Evolutionary conservation across 495 filamentous ascomycete species (phyloP), one percentile per base, ranked within the genome.

Genomic region (Talaromyces stipitatus): DNA sequence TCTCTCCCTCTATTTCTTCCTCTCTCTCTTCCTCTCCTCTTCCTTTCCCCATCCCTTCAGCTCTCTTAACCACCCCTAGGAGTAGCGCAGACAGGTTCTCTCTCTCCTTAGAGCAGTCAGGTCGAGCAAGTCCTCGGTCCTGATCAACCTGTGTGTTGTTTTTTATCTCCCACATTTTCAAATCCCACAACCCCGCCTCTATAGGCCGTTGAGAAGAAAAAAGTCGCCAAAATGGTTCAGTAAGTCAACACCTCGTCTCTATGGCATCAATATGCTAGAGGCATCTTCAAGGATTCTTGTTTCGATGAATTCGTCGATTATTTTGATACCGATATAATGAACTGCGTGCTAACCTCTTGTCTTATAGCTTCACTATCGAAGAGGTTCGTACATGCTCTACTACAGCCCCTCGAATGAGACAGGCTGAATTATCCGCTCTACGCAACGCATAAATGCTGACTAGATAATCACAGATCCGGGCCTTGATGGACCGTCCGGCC

Each of bases 181-280:
- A 61, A 56, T 56, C 58, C 54, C 58, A 55, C 62, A 66, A 68
- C 64, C 73, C 67, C 66, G 71, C 71, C 72, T 72, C 69, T 69
- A 65, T 60, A 69, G 69, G 64, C 55, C 61, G 74, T 80, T 69
- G 69, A 62, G 64, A 66, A 69, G 78, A 75, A 88, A 83, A 72
- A 86, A 43, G 32, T 90, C 87, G 90, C 76, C 86, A 96, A 90
- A 71, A 98, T 98, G 94, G 94, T 98, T 69, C 96, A 98, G 94
- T 98, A 90, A 86, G 94, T 95, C 45, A 46, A 50, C 47, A 7
- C 55, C 20, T 33, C 20, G 57, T 30, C 20, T 22, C 11, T 22
- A 43, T 54, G 59, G 58, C 36, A 23, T 57, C 30, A 32, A 4
- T 41, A 43, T 51, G 5, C 30, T 30, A 12, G 0, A 24, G 8